Evolutionary conservation across 2,329 filamentous ascomycete species (phyloP).

Genomic region (Colletotrichum coccodes): DNA sequence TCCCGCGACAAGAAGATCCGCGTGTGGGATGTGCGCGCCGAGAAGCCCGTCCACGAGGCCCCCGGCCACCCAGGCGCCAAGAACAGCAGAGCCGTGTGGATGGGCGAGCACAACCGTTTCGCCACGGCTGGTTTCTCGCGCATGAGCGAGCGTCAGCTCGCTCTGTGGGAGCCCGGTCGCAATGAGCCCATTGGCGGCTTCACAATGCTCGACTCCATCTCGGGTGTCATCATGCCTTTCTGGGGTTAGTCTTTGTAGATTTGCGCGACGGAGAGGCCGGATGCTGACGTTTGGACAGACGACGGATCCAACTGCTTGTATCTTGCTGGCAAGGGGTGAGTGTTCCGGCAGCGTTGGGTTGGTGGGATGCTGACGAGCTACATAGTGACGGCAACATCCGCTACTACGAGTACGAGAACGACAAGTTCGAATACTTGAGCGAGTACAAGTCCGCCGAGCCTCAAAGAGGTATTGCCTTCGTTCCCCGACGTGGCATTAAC

Average conservation of each 20-base stretch:
- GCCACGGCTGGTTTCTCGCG: conserved; percentile 97
- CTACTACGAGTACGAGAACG: conserved; percentile 98
- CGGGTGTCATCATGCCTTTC: conserved; percentile 98
- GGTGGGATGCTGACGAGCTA: conserved; percentile 34
- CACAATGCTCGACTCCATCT: conserved; percentile 91
- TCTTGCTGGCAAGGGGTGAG: conserved; percentile 95
- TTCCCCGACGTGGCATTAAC: conserved; percentile 95
- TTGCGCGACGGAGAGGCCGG: neutral
- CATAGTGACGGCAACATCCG: conserved; percentile 95
- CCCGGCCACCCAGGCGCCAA: conserved; percentile 92
- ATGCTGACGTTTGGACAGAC: conserved; percentile 57
- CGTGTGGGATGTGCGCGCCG: conserved; percentile 96
- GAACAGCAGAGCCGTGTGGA: conserved; percentile 96
- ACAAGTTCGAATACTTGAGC: conserved; percentile 97
- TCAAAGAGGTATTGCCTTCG: conserved; percentile 92
- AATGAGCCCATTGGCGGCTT: conserved; percentile 91
- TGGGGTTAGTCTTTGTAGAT: conserved; percentile 71
- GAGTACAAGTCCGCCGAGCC: conserved; percentile 98
- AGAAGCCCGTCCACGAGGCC: conserved; percentile 85
- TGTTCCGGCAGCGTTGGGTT: conserved; percentile 23
- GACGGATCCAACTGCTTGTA: conserved; percentile 96
- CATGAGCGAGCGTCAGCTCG: conserved; percentile 98
- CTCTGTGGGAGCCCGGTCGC: conserved; percentile 91
- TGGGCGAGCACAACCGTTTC: conserved; percentile 96
- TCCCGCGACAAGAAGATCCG: conserved; percentile 98